Evolutionary conservation across 306 rosid species (phyloP), one percentile per base, ranked within the genome.

Genomic region (Rosa rugosa): DNA sequence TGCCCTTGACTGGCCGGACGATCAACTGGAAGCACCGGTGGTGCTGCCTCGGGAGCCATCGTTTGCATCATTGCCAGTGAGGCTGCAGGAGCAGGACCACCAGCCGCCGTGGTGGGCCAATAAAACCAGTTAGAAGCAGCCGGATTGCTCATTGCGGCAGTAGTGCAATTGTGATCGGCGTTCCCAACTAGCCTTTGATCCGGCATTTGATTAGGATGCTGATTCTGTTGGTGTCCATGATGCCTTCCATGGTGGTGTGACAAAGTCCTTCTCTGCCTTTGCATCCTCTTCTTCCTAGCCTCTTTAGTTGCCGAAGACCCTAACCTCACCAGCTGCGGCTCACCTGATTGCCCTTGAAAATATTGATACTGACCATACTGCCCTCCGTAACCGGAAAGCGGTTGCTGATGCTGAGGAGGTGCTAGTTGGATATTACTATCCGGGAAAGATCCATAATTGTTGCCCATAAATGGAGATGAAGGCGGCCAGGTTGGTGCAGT

Each of bases 261-360:
- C 10, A 84, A 44, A 23, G 75, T 75, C 85, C 96, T 79, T 50
- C 94, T 86, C 77, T 93, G 98, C 80, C 98, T 90, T 1, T 94
- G 96, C 99, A 93, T 95, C 71, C 99, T 82, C 86, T 95, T 95
- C 90, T 95, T 95, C 77, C 99, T 81, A 0, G 99, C 99, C 81
- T 95, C 99, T 81, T 89, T 95, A 0, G 99, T 95, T 0, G 96
- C 99, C 0, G 94, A 95, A 7, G 99, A 88, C 0, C 93, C 98
- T 34, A 89, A 53, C 56, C 93, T 89, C 90, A 80, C 81, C 81
- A 93, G 67, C 76, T 85, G 79, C 50, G 87, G 75, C 17, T 79
- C 85, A 3, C 80, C 90, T 40, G 86, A 81, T 5, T 75, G 83
- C 5, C 89, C 90, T 11, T 79, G 89, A 53, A 81, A 87, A 79